Evolutionary conservation across 495 filamentous ascomycete species (phyloP).

Genomic region (Platismatia glauca): DNA sequence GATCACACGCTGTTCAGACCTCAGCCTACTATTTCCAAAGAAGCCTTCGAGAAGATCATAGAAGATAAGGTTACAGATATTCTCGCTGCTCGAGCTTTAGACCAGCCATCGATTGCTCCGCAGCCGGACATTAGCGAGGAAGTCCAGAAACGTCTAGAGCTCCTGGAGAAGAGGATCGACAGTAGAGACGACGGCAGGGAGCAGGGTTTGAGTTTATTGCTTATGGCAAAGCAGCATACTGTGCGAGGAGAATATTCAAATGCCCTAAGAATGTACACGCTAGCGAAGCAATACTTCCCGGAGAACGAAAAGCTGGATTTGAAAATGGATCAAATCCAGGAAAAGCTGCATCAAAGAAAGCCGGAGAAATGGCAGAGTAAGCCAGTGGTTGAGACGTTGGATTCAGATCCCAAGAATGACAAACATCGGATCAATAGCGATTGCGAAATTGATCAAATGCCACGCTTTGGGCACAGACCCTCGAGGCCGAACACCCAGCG

Average conservation of each 20-base stretch:
- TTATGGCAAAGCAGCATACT: slow-evolving; percentile 89
- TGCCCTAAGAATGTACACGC: slow-evolving; percentile 77
- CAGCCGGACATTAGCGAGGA: slow-evolving; percentile 59
- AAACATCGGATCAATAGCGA: not conserved
- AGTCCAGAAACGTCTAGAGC: slow-evolving; percentile 70
- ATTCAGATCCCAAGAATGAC: not conserved
- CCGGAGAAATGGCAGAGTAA: not conserved
- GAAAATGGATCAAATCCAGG: slow-evolving; percentile 66
- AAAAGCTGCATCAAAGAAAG: slow-evolving; percentile 41
- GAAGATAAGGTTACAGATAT: slow-evolving; percentile 86
- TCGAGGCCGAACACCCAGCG: slow-evolving; percentile 16
- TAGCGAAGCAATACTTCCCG: slow-evolving; percentile 78
- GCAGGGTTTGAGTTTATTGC: slow-evolving; percentile 71
- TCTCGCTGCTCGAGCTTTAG: slow-evolving; percentile 52
- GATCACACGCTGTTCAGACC: not conserved
- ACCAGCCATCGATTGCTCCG: slow-evolving; percentile 41
- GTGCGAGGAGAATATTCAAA: slow-evolving; percentile 67
- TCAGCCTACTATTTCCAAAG: slow-evolving; percentile 50
- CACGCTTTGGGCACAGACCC: not conserved
- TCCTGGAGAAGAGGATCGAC: slow-evolving; percentile 76
- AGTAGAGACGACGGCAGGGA: slow-evolving; percentile 62
- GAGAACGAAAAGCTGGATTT: slow-evolving; percentile 67
- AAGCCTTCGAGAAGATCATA: slow-evolving; percentile 82
- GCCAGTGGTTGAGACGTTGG: slow-evolving; percentile 19
- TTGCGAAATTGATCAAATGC: not conserved